Base-by-base conservation (phyloP, 106 monocot genomes). In the Ottelia alismoides region DNA sequence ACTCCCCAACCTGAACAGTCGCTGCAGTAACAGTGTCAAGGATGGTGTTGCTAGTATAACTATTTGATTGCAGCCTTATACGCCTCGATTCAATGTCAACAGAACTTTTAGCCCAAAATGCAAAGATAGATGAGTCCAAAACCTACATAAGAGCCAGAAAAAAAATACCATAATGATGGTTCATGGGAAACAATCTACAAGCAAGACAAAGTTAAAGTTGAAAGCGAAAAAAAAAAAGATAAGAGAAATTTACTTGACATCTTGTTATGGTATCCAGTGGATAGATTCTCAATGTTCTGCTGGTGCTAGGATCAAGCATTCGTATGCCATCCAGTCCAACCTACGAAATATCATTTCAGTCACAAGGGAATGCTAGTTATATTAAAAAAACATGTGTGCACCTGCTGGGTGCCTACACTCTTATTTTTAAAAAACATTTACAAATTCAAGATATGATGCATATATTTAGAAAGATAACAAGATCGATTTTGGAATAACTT, bases 261-360 rank as follows among this genome's bases (percentile, higher is more conserved):
- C 76, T 88, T 48, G 84, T 88, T 22, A 94, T 68, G 19, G 63
- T 88, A 43, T 94, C 93, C 53, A 94, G 76, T 0, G 93, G 84
- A 51, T 94, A 94, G 20, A 94, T 81, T 53, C 93, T 83, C 73
- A 94, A 61, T 49, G 68, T 94, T 47, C 88, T 72, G 48, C 51
- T 74, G 52, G 70, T 84, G 70, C 68, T 81, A 25, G 93, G 88
- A 58, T 94, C 93, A 51, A 88, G 84, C 84, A 94, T 88, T 49
- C 88, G 83, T 72, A 94, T 84, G 25, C 93, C 93, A 88, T 94
- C 88, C 66, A 94, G 78, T 26, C 93, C 93, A 88, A 94, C 74
- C 93, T 94, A 64, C 28, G 40, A 40, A 52, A 52, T 16, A 53
- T n/a, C n/a, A n/a, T n/a, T n/a, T n/a, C n/a, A n/a, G n/a, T n/a